Evolutionary conservation across 2,329 filamentous ascomycete species (phyloP).

Genomic region (Thelonectria olida): DNA sequence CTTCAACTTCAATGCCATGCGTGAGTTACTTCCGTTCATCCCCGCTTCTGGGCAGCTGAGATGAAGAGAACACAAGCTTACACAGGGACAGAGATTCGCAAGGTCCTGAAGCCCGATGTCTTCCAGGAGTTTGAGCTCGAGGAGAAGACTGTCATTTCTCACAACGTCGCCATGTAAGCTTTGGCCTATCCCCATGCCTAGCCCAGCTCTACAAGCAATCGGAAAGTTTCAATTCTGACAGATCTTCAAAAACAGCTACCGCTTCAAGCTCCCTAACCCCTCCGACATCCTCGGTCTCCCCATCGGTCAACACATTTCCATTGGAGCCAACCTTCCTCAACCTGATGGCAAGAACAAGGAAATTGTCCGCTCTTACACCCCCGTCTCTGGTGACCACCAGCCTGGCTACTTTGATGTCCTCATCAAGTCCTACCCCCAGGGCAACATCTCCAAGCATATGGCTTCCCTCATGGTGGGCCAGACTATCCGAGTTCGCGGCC

Average conservation of each 20-base stretch:
- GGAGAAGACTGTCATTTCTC: conserved; percentile 94
- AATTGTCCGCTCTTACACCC: conserved; percentile 91
- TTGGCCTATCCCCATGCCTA: background rate
- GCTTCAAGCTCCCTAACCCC: conserved; percentile 83
- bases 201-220: conserved; percentile 17
- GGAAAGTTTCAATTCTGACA: background rate
- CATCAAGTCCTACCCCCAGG: conserved; percentile 97
- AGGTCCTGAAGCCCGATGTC: conserved; percentile 83
- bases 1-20: conserved; percentile 75
- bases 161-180: conserved; percentile 94
- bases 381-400: conserved; percentile 88
- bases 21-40: conserved; percentile 60
- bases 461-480: conserved; percentile 84
- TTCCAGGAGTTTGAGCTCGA: conserved; percentile 95
- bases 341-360: conserved; percentile 79
- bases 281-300: conserved; percentile 91
- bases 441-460: conserved; percentile 96
- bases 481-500: conserved; percentile 88
- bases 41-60: background rate
- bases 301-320: conserved; percentile 98
- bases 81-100: conserved; percentile 69
- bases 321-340: conserved; percentile 78
- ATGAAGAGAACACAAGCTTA: conserved; percentile 22
- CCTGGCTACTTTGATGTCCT: conserved; percentile 94
- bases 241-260: conserved; percentile 70